Conservation (phyloP, 1,284 basidiomycete genomes). For the Cryptococcus neoformans region DNA sequence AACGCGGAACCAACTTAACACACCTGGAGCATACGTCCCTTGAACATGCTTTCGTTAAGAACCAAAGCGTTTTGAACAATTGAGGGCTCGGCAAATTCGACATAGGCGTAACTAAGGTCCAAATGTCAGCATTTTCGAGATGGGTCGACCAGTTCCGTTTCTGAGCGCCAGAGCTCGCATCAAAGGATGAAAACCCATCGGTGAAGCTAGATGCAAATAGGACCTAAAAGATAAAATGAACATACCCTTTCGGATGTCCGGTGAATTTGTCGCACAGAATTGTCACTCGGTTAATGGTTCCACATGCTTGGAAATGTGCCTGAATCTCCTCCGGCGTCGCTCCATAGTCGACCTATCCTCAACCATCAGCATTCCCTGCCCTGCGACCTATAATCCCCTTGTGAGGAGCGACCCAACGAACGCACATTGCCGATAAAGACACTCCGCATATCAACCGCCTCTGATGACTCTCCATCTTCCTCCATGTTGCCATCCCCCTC, state of each 20-base stretch:
- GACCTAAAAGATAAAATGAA: constrained; percentile 8
- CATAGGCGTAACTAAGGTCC: constrained; percentile 81
- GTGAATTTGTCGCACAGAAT: constrained; percentile 99
- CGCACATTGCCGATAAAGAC: constrained; percentile 96
- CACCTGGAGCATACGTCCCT: constrained; percentile 85
- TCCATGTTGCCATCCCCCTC: constrained; percentile 57
- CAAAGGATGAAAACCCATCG: no score
- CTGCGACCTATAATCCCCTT: background rate
- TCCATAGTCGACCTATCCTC: constrained; percentile 85
- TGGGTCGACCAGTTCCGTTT: background rate
- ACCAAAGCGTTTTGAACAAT: constrained; percentile 88
- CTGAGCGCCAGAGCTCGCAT: no score
- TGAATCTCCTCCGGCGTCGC: constrained; percentile 99
- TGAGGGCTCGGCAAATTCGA: constrained; percentile 95
- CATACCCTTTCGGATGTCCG: constrained; percentile 97
- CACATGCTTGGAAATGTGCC: constrained; percentile 94
- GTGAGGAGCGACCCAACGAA: constrained; percentile 18
- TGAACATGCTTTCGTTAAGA: constrained; percentile 95
- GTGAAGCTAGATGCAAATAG: no score
- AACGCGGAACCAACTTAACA: constrained; percentile 18
- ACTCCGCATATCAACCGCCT: constrained; percentile 79
- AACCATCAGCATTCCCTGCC: background rate
- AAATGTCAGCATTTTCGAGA: background rate
- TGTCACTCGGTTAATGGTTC: constrained; percentile 97
- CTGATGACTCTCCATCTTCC: constrained; percentile 53